phyloP scores from a whole-genome alignment of 345 rosid genomes.

The Citrus sp. region DNA sequence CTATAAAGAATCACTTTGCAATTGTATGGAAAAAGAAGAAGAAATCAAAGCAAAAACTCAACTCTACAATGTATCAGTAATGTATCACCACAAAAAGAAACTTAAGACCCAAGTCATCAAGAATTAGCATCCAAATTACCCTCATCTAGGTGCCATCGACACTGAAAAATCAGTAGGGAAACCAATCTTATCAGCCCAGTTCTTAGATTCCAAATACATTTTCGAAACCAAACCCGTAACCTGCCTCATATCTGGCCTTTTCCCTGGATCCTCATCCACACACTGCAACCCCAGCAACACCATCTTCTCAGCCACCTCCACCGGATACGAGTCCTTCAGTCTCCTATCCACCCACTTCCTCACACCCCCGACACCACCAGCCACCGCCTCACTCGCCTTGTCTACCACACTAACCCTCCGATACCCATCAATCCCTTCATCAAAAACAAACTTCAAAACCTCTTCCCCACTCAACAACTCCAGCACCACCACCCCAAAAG shows the following conservation, averaged over 20 bases:
- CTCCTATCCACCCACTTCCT: constrained; percentile 61
- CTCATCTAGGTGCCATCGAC: constrained; percentile 55
- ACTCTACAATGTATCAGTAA: background rate
- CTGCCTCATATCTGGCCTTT: constrained; percentile 53
- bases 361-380: constrained; percentile 26
- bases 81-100: background rate
- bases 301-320: constrained; percentile 56
- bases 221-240: constrained; percentile 38
- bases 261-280: constrained; percentile 40
- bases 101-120: background rate
- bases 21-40: background rate
- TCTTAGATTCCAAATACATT: constrained; percentile 41
- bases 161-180: constrained; percentile 43
- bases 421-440: constrained; percentile 31
- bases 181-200: constrained; percentile 43
- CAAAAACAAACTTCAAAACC: constrained; percentile 33
- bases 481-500: constrained; percentile 51
- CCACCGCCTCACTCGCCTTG: constrained; percentile 34
- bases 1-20: background rate
- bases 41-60: background rate
- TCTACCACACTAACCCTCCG: constrained; percentile 39
- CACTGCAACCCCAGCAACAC: constrained; percentile 49
- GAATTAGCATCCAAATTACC: background rate
- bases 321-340: constrained; percentile 60
- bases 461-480: constrained; percentile 52